Conservation (phyloP, 2,329 filamentous ascomycete species). For the Cladosporium colombiae region DNA sequence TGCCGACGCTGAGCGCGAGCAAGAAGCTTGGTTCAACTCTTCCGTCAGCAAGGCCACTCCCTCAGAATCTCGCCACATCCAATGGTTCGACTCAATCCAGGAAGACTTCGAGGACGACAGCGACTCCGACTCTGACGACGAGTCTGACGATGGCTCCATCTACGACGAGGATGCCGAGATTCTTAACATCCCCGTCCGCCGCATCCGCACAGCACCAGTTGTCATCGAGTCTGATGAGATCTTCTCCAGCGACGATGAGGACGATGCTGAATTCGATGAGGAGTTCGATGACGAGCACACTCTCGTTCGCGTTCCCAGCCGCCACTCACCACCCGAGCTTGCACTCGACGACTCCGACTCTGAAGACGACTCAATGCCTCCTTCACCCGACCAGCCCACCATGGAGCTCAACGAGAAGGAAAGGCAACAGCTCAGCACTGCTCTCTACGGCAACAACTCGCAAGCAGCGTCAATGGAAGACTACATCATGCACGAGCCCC, state of each 20-base stretch:
- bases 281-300: constrained; percentile 49
- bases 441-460: constrained; percentile 43
- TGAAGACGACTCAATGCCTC: constrained; percentile 51
- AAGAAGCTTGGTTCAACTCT: constrained; percentile 97
- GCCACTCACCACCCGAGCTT: constrained; percentile 50
- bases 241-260: constrained; percentile 40
- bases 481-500: constrained; percentile 39
- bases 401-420: constrained; percentile 51
- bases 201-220: constrained; percentile 43
- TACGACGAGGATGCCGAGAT: constrained; percentile 55
- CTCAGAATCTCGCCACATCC: constrained; percentile 70
- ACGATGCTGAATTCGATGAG: constrained; percentile 46
- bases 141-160: constrained; percentile 53
- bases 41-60: constrained; percentile 74
- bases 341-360: constrained; percentile 46
- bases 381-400: constrained; percentile 46
- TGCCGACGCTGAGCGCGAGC: constrained; percentile 89
- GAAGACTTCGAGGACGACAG: constrained; percentile 70
- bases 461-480: constrained; percentile 27
- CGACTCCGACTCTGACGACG: constrained; percentile 45
- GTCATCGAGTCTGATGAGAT: constrained; percentile 47
- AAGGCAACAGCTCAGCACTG: constrained; percentile 46
- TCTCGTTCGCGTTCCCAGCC: constrained; percentile 47
- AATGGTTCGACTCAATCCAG: constrained; percentile 80
- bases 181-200: constrained; percentile 42